These are phyloP conservation scores for Elymus sibiricus DNA, from an alignment of 176 grass and related monocot species.

Conservation along the genomic window DNA sequence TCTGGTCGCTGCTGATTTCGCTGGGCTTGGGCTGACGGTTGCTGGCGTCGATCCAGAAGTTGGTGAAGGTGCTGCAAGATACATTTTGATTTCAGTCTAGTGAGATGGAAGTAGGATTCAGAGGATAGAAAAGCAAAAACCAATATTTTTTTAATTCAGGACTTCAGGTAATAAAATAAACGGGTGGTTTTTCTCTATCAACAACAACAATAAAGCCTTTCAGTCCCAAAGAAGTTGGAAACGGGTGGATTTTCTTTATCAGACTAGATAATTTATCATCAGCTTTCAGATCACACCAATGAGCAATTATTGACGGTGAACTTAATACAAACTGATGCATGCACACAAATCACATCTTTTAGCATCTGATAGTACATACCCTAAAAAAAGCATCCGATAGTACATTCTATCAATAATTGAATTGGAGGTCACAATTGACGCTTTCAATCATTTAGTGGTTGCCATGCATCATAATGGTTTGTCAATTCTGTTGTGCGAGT, in stretches of 20 bases:
- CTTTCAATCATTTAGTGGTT: neutral
- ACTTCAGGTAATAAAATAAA: neutral
- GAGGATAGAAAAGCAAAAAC: neutral
- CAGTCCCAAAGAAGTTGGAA: no score
- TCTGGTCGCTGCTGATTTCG: conserved; percentile 2
- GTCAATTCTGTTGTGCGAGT: neutral
- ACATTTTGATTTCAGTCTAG: neutral
- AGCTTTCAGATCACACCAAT: neutral
- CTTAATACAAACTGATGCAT: neutral
- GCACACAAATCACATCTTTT: neutral
- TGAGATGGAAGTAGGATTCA: neutral
- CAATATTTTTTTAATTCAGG: neutral
- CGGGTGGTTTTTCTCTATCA: neutral
- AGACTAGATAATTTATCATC: neutral
- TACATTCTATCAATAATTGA: neutral
- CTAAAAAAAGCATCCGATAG: neutral
- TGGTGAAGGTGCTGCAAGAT: conserved; percentile 33
- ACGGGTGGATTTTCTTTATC: no score
- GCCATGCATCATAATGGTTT: neutral
- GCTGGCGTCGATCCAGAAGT: conserved; percentile 21
- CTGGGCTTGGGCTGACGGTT: neutral
- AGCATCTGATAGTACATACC: neutral
- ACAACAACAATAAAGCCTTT: no score
- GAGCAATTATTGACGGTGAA: neutral
- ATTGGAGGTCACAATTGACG: neutral